Percentiles rank a stretch among this genome's conserved stretches.
phyloP scores from a whole-genome alignment of 1,284 basidiomycete species.

The Malassezia dermatis region DNA sequence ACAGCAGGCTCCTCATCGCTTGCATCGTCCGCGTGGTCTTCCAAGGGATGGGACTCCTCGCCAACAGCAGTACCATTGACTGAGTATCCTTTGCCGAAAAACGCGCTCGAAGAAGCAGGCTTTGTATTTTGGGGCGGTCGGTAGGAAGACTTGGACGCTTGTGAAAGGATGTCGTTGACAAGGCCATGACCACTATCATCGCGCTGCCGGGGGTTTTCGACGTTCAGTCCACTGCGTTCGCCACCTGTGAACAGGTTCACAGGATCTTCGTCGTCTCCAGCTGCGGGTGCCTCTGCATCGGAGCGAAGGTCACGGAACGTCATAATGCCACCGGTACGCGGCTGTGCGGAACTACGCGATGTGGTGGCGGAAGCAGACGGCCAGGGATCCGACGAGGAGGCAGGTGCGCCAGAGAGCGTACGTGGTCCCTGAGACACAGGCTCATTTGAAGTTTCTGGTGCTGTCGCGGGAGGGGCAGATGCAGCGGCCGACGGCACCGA shows the following conservation, averaged over 20 bases:
- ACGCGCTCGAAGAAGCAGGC: neutral
- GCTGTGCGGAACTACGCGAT: neutral
- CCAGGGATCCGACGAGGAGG: neutral
- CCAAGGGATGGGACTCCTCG: conserved; percentile 9
- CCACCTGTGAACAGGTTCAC: conserved; percentile 46
- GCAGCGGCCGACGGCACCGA: neutral
- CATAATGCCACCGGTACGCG: conserved; percentile 39
- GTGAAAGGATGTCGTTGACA: conserved; percentile 68
- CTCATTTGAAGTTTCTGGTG: neutral
- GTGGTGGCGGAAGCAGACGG: neutral
- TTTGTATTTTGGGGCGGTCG: neutral
- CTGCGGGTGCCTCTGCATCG: conserved; percentile 24
- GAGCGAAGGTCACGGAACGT: conserved; percentile 46
- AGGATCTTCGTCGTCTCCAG: conserved; percentile 33
- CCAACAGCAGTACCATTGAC: conserved; percentile 23
- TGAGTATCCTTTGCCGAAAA: conserved; percentile 7
- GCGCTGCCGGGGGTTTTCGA: conserved; percentile 64
- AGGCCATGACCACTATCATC: conserved; percentile 54
- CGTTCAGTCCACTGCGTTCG: conserved; percentile 65
- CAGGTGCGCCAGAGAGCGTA: conserved; percentile 46
- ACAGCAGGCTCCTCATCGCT: conserved; percentile 56
- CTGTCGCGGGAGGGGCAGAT: conserved; percentile 5
- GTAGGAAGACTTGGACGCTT: conserved; percentile 58
- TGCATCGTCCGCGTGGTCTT: conserved; percentile 46
- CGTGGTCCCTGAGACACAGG: conserved; percentile 29